Evolutionary conservation across 2,329 filamentous ascomycete species (phyloP).

Genomic region (Pseudocercospora crystallina): DNA sequence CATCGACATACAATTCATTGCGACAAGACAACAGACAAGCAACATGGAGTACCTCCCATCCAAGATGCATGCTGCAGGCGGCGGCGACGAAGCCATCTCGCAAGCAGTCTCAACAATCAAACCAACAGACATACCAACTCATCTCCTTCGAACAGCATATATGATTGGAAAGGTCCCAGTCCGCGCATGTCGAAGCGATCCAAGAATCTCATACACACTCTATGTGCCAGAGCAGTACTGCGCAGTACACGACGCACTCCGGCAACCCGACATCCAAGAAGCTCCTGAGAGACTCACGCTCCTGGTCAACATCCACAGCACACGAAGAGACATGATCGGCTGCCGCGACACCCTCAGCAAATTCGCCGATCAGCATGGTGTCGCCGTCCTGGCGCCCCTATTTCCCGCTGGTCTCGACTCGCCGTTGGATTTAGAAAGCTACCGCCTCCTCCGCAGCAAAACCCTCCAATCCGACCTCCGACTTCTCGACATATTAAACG

Average conservation of each 20-base stretch:
- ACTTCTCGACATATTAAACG: slow-evolving; percentile 13
- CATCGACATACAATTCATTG: too few relatives aligned
- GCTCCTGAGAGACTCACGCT: slow-evolving; percentile 5
- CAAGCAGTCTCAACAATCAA: slow-evolving; percentile 2
- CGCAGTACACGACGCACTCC: slow-evolving; percentile 6
- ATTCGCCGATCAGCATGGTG: slow-evolving; percentile 11
- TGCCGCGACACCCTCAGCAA: slow-evolving; percentile 12
- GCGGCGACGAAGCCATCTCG: not conserved
- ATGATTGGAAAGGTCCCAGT: slow-evolving; percentile 17
- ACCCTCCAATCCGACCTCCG: slow-evolving; percentile 8
- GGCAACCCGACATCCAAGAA: not conserved
- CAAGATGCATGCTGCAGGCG: too few relatives aligned
- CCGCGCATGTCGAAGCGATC: slow-evolving; percentile 7
- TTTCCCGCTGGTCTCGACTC: slow-evolving; percentile 15
- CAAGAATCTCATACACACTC: slow-evolving; percentile 15
- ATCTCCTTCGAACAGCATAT: slow-evolving; percentile 16
- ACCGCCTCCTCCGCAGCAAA: slow-evolving; percentile 7
- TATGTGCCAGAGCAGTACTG: slow-evolving; percentile 15
- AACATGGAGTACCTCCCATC: too few relatives aligned
- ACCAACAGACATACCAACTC: slow-evolving; percentile 9
- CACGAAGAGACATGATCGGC: slow-evolving; percentile 9
- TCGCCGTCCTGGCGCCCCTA: slow-evolving; percentile 15
- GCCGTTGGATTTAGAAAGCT: slow-evolving; percentile 13
- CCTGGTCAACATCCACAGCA: slow-evolving; percentile 15
- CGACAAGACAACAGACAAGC: too few relatives aligned